Base-by-base conservation (phyloP, 176 grass and related monocot species). In the Carex littledalei region DNA sequence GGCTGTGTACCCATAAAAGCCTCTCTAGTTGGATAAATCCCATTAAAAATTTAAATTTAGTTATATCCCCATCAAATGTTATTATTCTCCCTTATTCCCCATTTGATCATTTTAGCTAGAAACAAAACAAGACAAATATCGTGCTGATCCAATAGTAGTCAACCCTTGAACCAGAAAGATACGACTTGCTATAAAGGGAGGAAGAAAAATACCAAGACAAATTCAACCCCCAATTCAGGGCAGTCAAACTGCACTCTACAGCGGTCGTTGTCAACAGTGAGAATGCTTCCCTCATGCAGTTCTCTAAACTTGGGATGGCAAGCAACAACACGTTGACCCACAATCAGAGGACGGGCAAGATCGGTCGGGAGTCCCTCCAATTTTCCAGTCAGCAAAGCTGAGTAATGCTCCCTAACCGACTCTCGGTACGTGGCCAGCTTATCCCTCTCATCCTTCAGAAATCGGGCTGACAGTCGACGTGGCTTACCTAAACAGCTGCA, bases 231-330 rank as follows among this genome's bases (percentile, higher is more conserved):
- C 64, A 98, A 58, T 50, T 95, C 88, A 57, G 89, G 86, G 14
- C 84, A 87, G 89, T 98, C 91, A 94, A 98, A 98, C 84, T 98
- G 96, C 88, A 95, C 88, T 69, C 87, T 89, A 26, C 85, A 98
- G 35, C 79, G n/a, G 61, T 81, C 79, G 67, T 26, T 75, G 31
- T 92, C 89, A 85, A 94, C 86, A 85, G 89, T 92, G 35, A 98
- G 87, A 82, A 98, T 49, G 76, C 63, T 92, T 79, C 96, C 96
- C 87, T 98, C 87, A 80, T 95, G 90, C 87, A 98, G 81, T 90
- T 98, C 96, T 86, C 93, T 95, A 63, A 86, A 92, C 92, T 90
- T 93, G 32, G 95, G 95, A 87, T 95, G 93, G 67, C 91, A 93
- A 66, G 91, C 91, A 72, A 93, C 88, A 69, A 95, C 88, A 63